Base-by-base conservation (phyloP, 176 grass and related monocot genomes). In the Zea mays region DNA sequence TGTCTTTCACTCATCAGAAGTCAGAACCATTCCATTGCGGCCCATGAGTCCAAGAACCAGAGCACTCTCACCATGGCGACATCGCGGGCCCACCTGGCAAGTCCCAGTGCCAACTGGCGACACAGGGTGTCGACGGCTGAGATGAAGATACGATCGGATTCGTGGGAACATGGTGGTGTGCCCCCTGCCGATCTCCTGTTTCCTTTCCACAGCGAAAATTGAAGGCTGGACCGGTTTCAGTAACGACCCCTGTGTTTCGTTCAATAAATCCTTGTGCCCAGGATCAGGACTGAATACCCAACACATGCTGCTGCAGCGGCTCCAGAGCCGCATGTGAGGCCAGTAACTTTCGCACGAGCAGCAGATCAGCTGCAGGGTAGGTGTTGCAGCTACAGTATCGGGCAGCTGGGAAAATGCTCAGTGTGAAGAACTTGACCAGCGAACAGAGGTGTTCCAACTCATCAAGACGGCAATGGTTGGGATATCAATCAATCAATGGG, bases 401-500 rank as follows among this genome's bases (percentile, higher is more conserved):
- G 40, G 38, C 62, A 84, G 62, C 79, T 83, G 60, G 36, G 42
- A 66, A 66, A 41, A 40, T 69, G 36, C 62, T 45, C 51, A 40
- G 67, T 39, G 3, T 19, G 17, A 10, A 80, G 13, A 69, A 4
- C 17, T 19, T 73, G 71, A 16, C 17, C 47, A 69, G 45, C 14
- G 36, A 10, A 34, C 20, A n/a, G 37, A 58, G 27, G 77, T 15
- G 49, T 62, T 51, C 45, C 56, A 72, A 67, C 74, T 57, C 66
- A 81, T 14, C 27, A n/a, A 81, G 39, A 49, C 56, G 44, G 48
- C 69, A 82, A 66, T 19, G 67, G 58, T 47, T n/a, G 75, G 27
- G 27, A 81, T 88, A 92, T 93, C 88, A 97, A 97, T 93, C 75
- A 77, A 97, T 90, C 74, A 86, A 90, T 93, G 85, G 85, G 85